Evolutionary conservation across 768 basidiomycete genomes (phyloP), one percentile per base, ranked within the genome.

Genomic region (Rhodotorula graminis): DNA sequence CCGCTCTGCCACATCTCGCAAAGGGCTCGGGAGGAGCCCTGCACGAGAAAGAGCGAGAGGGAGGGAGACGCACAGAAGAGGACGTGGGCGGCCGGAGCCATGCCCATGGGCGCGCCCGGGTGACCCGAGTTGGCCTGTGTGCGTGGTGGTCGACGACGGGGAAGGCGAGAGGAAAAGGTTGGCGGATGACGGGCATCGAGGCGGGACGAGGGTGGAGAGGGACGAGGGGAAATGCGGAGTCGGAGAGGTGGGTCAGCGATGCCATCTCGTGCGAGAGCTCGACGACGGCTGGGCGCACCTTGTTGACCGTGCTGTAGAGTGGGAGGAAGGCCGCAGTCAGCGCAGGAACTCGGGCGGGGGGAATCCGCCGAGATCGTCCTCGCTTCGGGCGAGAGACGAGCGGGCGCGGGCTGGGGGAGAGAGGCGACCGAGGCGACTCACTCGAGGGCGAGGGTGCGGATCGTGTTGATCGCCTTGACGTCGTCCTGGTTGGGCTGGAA

Each of bases 51-150:
- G 27, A 12, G 14, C 29, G 12, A 2, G 60, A 37, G 37, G 37
- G 37, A 37, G 70, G 61, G 81, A 46, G 77, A 88, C 92, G 87
- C 84, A 74, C 90, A 86, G 82, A 90, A 92, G 23, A 93, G 85
- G 67, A 92, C 83, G 76, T 92, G 90, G 67, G 91, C 86, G 58
- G 84, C 89, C 44, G 91, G 90, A 5, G 91, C 91, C 90, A 93
- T 87, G 76, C 92, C 93, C 92, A 95, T 89, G 40, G 93, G 93
- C 55, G 93, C 93, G 82, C 91, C 91, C 40, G 63, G 93, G 82
- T 94, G 93, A 69, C 93, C 93, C 77, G 91, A 93, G 87, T 95
- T 95, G 79, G 92, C 90, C 83, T 92, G 61, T 29, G 49, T 18
- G 31, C 18, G 14, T 29, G 0, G 31, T 25, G 12, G 27, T 40